Evolutionary conservation across 352 stramenopile genomes (phyloP), one percentile per base, ranked within the genome.

Genomic region (Pythium aphanidermatum): DNA sequence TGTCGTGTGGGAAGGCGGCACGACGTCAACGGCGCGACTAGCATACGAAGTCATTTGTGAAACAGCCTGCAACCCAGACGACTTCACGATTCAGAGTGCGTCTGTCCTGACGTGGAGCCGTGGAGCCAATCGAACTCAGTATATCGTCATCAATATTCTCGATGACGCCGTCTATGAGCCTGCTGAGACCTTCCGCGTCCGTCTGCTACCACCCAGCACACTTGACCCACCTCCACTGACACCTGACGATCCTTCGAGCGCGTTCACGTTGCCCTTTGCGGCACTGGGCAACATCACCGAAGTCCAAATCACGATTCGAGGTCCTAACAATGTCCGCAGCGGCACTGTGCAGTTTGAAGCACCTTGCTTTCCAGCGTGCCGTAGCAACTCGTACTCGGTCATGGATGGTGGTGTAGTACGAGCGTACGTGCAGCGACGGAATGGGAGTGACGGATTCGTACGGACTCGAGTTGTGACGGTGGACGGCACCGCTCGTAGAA

Each of bases 321-420:
- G 76, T 1, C 76, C 76, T 2, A 89, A 89, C 29, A 51, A 89
- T 43, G 73, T 65, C 1, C 64, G 49, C 21, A 40, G 63, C 0
- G 80, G 80, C 4, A 51, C 65, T 3, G 45, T 84, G 11, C 77
- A 87, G 44, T 83, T 92, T 9, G 59, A 77, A 24, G 63, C 74
- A 0, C 59, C 77, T n/a, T 92, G 80, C 24, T 89, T 88, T 49
- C 68, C 74, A 2, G 65, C 52, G 19, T 92, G 80, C 25, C 39
- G 41, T 2, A 76, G 70, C 25, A 51, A 30, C 5, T 70, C 59
- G 35, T 88, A 88, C 46, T 47, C 49, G 0, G 37, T 79, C 9
- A 28, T 60, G 24, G 63, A 79, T 13, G 72, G 74, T 21, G 78
- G 76, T 4, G 24, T 80, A 1, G 68, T 71, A 6, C 58, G 57